phyloP scores from a whole-genome alignment of 2,329 filamentous ascomycete genomes.

The Calonectria pauciramosa region DNA sequence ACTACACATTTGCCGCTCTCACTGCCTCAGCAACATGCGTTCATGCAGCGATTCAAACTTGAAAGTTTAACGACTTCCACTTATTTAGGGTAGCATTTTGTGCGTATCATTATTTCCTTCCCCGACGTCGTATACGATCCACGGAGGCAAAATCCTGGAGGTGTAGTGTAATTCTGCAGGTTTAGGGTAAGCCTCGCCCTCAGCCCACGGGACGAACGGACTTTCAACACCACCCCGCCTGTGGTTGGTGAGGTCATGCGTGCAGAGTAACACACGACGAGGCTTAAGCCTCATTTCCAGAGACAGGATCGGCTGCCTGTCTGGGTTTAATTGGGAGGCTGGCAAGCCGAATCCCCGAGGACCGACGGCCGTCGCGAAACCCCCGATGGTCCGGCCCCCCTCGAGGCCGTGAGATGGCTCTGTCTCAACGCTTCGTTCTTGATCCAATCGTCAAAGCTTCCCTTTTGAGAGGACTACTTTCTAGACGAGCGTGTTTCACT shows the following conservation, averaged over 20 bases:
- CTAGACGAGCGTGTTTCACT: background rate
- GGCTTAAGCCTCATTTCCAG: background rate
- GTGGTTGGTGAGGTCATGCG: background rate
- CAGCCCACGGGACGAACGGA: background rate
- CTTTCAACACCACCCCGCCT: background rate
- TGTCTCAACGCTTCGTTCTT: background rate
- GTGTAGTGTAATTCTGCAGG: background rate
- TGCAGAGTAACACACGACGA: background rate
- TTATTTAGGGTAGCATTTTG: background rate
- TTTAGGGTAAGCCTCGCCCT: background rate
- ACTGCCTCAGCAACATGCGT: background rate
- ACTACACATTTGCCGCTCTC: background rate
- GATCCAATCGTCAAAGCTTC: background rate
- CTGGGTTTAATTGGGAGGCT: background rate
- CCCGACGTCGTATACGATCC: background rate
- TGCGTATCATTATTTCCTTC: background rate
- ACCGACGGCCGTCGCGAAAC: background rate
- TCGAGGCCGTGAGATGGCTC: too few relatives aligned
- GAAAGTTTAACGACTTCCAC: background rate
- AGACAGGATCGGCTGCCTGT: background rate
- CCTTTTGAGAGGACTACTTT: background rate
- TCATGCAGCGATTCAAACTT: background rate
- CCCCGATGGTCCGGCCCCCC: conserved; percentile 1
- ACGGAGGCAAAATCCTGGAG: background rate
- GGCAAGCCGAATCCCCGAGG: background rate